Conservation (phyloP, 176 grass and related monocot genomes). For the Phragmites australis region DNA sequence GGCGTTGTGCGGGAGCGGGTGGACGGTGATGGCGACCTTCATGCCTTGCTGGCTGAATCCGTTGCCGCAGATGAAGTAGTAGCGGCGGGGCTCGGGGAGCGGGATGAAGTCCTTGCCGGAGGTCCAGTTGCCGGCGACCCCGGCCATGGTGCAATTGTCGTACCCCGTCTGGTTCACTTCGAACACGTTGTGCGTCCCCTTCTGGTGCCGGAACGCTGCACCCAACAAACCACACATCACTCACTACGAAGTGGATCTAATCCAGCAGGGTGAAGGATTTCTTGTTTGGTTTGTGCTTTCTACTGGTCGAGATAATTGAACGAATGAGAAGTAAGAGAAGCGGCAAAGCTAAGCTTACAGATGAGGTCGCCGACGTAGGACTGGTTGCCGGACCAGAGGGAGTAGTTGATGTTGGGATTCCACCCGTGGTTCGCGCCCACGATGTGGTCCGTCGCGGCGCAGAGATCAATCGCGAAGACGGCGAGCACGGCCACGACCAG, state of each 20-base stretch:
- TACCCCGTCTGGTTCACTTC: slow-evolving; percentile 87
- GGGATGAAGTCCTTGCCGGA: slow-evolving; percentile 93
- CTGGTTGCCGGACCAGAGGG: slow-evolving; percentile 78
- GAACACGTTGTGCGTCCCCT: slow-evolving; percentile 82
- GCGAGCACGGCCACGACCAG: slow-evolving; percentile 23
- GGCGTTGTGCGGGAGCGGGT: slow-evolving; percentile 31
- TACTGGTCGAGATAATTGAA: too few species aligned
- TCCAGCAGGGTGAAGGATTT: too few species aligned
- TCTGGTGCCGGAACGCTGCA: slow-evolving; percentile 85
- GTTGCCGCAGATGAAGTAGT: slow-evolving; percentile 94
- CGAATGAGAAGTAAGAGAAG: background rate
- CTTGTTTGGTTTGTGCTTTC: too few species aligned
- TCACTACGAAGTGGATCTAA: too few species aligned
- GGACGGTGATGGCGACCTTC: slow-evolving; percentile 69
- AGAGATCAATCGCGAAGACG: background rate
- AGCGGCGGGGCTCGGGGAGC: slow-evolving; percentile 45
- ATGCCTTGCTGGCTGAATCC: slow-evolving; percentile 73
- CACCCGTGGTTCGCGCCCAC: slow-evolving; percentile 79
- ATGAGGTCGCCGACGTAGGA: slow-evolving; percentile 82
- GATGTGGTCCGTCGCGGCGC: slow-evolving; percentile 79
- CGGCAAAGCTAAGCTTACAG: too few species aligned
- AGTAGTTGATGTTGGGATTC: slow-evolving; percentile 97
- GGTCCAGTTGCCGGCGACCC: slow-evolving; percentile 81
- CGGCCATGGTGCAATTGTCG: slow-evolving; percentile 85
- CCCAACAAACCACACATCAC: background rate